Evolutionary conservation across 495 filamentous ascomycete genomes (phyloP).

Genomic region (Staphylotrichum longicolle): DNA sequence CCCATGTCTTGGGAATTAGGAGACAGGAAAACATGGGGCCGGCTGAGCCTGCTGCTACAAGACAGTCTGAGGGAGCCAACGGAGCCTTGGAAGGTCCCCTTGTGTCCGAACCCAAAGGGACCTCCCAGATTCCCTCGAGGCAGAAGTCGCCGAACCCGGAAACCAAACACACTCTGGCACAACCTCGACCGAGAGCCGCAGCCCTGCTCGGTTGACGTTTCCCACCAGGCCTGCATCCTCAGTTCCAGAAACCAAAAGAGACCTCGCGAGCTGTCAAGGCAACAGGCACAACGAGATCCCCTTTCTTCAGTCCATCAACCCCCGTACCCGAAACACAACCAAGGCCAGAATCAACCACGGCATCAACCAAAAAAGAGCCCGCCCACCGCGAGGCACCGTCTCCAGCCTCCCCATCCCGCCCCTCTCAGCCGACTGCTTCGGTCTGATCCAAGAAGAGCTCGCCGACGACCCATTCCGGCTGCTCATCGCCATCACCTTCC

Average conservation of each 20-base stretch:
- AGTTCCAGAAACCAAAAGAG: not conserved
- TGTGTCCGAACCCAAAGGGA: not conserved
- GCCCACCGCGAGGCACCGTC: conserved; percentile 47
- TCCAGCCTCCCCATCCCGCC: conserved; percentile 71
- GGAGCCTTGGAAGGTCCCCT: not conserved
- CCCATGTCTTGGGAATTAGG: not conserved
- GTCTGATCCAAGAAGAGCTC: conserved; percentile 80
- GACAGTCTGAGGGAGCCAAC: not conserved
- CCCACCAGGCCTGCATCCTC: not conserved
- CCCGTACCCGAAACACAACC: not conserved
- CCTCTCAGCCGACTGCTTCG: conserved; percentile 61
- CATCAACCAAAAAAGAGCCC: conserved; percentile 25
- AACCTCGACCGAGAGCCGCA: not conserved
- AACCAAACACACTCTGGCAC: not conserved
- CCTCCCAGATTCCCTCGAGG: not conserved
- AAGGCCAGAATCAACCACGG: conserved; percentile 9
- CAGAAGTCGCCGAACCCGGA: not conserved
- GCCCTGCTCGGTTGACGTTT: not conserved
- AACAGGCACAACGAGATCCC: conserved; percentile 35
- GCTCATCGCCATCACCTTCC: conserved; percentile 73
- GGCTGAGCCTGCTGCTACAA: not conserved
- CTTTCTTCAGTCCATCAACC: conserved; percentile 40
- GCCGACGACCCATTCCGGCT: conserved; percentile 67
- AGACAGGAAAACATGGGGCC: too few relatives aligned
- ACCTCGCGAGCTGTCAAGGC: conserved; percentile 17